Evolutionary conservation across 1,284 basidiomycete genomes (phyloP).

Genomic region (Irpex lacteus): DNA sequence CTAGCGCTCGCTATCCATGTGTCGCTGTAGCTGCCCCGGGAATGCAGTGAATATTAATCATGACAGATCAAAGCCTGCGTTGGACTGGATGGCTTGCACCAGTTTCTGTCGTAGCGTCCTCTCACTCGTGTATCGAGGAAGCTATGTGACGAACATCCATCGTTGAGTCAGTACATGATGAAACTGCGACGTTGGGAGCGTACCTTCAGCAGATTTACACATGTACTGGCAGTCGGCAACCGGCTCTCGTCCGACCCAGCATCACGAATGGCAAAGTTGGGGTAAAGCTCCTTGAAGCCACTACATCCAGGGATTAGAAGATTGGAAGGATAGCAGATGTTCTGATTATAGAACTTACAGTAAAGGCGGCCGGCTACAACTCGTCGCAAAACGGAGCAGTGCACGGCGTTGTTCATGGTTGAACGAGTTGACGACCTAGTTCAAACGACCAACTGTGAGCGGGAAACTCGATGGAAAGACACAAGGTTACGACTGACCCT

Average conservation of each 20-base stretch:
- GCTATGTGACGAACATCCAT: constrained; percentile 34
- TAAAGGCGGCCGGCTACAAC: constrained; percentile 85
- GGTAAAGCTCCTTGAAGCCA: constrained; percentile 86
- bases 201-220: constrained; percentile 86
- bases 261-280: constrained; percentile 83
- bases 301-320: too few relatives aligned
- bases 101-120: constrained; percentile 69
- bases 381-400: constrained; percentile 86
- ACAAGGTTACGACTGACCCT: constrained; percentile 38
- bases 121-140: constrained; percentile 69
- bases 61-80: constrained; percentile 88
- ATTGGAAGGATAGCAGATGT: too few relatives aligned
- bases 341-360: constrained; percentile 46
- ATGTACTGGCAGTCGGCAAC: constrained; percentile 80
- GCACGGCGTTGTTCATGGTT: constrained; percentile 69
- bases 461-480: constrained; percentile 1
- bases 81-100: constrained; percentile 81
- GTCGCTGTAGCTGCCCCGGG: too few relatives aligned
- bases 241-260: constrained; percentile 71
- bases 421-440: constrained; percentile 70
- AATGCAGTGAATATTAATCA: too few relatives aligned
- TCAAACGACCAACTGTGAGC: constrained; percentile 18
- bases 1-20: too few relatives aligned
- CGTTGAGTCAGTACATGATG: constrained; percentile 6
- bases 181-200: not conserved